Evolutionary conservation across 2,329 filamentous ascomycete species (phyloP).

Genomic region (Teratosphaeriaceae sp.): DNA sequence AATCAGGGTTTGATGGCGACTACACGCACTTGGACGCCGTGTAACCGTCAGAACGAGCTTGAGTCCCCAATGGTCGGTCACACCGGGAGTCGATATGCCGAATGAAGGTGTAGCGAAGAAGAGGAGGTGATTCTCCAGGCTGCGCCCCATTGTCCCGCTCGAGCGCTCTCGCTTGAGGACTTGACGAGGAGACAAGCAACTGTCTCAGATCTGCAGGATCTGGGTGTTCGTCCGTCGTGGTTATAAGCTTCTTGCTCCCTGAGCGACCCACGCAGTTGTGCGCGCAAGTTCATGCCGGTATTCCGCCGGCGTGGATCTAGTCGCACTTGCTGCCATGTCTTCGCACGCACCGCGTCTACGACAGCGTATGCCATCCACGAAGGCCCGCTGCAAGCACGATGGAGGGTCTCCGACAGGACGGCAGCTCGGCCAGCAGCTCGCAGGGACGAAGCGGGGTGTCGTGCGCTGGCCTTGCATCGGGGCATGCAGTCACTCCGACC

Average conservation of each 20-base stretch:
- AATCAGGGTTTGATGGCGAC: background rate
- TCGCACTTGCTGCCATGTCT: background rate
- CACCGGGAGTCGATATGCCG: background rate
- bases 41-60: background rate
- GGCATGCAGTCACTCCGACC: background rate
- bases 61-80: background rate
- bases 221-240: background rate
- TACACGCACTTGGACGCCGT: background rate
- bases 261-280: background rate
- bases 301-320: background rate
- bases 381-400: background rate
- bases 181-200: background rate
- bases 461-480: background rate
- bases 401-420: background rate
- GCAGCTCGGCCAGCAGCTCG: no score
- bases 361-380: background rate
- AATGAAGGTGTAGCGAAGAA: background rate
- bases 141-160: background rate
- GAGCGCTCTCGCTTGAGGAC: background rate
- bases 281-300: conserved; percentile 1
- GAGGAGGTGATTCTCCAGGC: background rate
- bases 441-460: conserved; percentile 1
- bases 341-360: background rate
- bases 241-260: background rate
- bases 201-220: background rate